Percentiles rank a stretch among this genome's conserved stretches.
phyloP scores from a whole-genome alignment of 768 basidiomycete species.

The Tylopilus rubrobrunneus region DNA sequence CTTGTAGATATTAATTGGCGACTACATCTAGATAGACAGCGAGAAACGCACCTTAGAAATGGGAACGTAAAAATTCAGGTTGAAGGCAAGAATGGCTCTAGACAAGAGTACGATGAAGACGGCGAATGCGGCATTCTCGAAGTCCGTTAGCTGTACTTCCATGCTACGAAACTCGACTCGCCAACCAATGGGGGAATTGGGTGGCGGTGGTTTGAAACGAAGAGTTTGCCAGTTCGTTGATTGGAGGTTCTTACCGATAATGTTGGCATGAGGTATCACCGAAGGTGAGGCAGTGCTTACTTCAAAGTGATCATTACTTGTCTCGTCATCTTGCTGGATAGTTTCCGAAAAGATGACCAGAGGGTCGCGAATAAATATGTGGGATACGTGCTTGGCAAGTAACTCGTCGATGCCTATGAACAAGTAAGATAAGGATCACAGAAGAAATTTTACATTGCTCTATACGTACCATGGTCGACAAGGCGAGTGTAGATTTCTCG shows the following conservation, averaged over 20 bases:
- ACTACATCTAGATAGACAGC: not conserved
- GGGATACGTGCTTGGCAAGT: constrained; percentile 88
- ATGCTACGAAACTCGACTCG: constrained; percentile 97
- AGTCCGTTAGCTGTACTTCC: constrained; percentile 99
- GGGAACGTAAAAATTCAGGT: constrained; percentile 92
- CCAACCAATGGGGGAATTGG: constrained; percentile 92
- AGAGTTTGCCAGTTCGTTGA: constrained; percentile 99
- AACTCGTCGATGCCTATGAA: constrained; percentile 75
- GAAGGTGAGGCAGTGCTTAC: constrained; percentile 36
- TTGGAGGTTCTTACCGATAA: constrained; percentile 76
- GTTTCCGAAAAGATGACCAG: constrained; percentile 93
- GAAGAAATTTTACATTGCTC: not conserved
- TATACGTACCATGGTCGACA: constrained; percentile 60
- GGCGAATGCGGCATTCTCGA: constrained; percentile 96
- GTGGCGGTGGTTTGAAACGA: constrained; percentile 97
- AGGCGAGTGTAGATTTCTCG: constrained; percentile 69
- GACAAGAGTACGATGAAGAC: constrained; percentile 94
- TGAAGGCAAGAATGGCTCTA: constrained; percentile 86
- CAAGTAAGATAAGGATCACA: not conserved
- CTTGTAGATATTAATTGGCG: constrained; percentile 37
- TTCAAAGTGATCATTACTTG: constrained; percentile 95
- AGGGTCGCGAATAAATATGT: constrained; percentile 97
- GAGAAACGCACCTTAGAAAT: constrained; percentile 75
- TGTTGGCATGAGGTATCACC: not conserved
- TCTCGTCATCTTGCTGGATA: constrained; percentile 83